Conservation (phyloP, 2,329 filamentous ascomycete species). For the Aspergillus ibericus region DNA sequence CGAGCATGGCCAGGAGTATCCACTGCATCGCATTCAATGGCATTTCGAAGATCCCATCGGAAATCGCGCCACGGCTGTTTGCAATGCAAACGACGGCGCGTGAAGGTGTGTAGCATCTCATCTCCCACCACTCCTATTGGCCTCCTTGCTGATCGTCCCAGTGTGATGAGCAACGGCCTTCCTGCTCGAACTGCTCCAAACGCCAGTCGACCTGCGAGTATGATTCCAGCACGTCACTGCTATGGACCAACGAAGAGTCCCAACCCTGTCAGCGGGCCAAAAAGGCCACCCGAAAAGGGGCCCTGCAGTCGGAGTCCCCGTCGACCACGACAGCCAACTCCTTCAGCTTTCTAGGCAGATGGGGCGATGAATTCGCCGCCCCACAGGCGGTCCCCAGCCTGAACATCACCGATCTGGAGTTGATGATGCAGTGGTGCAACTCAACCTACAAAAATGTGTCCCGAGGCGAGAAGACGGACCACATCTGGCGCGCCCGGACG, state of each 20-base stretch:
- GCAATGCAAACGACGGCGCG: slow-evolving; percentile 37
- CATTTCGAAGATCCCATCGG: slow-evolving; percentile 35
- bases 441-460: slow-evolving; percentile 33
- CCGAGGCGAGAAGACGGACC: slow-evolving; percentile 31
- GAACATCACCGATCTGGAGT: slow-evolving; percentile 47
- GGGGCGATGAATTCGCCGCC: slow-evolving; percentile 15
- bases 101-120: slow-evolving; percentile 28
- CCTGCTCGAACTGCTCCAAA: slow-evolving; percentile 35
- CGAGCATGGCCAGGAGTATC: background rate
- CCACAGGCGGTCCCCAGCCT: slow-evolving; percentile 29
- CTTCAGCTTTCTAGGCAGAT: slow-evolving; percentile 25
- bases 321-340: slow-evolving; percentile 18
- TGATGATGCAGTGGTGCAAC: slow-evolving; percentile 43
- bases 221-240: slow-evolving; percentile 29
- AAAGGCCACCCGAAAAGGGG: slow-evolving; percentile 20
- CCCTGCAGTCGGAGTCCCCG: slow-evolving; percentile 16
- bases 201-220: slow-evolving; percentile 35
- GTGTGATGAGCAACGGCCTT: slow-evolving; percentile 36
- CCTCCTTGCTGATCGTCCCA: slow-evolving; percentile 11
- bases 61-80: slow-evolving; percentile 38
- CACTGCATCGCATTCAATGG: slow-evolving; percentile 22
- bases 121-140: background rate
- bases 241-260: slow-evolving; percentile 34
- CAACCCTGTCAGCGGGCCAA: slow-evolving; percentile 16
- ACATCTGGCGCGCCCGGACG: slow-evolving; percentile 34